These are phyloP conservation scores for Yamadazyma aaseri DNA, from an alignment of 1,139 yeast species.

Conservation along the genomic window DNA sequence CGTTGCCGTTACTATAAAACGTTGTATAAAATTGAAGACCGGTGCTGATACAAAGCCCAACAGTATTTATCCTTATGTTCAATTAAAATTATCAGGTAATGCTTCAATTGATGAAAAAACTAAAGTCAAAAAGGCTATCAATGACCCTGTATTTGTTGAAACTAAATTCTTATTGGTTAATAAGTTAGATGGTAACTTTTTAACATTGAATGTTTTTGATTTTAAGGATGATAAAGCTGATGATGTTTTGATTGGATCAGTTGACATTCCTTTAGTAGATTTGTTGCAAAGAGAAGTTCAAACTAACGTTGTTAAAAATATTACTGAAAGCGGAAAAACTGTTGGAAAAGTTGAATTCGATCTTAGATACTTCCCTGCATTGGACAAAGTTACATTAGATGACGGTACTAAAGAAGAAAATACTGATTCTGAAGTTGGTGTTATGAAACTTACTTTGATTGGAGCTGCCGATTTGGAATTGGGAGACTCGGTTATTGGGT, in stretches of 20 bases:
- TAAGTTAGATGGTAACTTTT: constrained; percentile 52
- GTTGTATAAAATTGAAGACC: constrained; percentile 49
- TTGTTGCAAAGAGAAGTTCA: constrained; percentile 53
- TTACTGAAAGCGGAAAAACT: constrained; percentile 52
- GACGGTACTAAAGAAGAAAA: constrained; percentile 51
- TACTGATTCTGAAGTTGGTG: constrained; percentile 65
- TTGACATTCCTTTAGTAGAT: constrained; percentile 55
- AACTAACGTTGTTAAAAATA: constrained; percentile 31
- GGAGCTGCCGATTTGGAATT: constrained; percentile 72
- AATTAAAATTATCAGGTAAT: constrained; percentile 46
- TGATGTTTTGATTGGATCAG: constrained; percentile 55
- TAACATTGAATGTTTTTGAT: constrained; percentile 54
- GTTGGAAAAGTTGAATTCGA: constrained; percentile 64
- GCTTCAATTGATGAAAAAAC: constrained; percentile 49
- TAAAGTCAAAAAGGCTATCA: constrained; percentile 52
- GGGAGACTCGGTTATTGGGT: constrained; percentile 63
- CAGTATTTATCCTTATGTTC: constrained; percentile 61
- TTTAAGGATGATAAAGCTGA: constrained; percentile 51
- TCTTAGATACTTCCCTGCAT: constrained; percentile 61
- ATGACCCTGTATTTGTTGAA: constrained; percentile 65
- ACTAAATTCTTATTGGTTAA: constrained; percentile 59
- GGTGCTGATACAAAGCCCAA: constrained; percentile 39
- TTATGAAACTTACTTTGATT: constrained; percentile 66
- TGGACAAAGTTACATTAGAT: constrained; percentile 44
- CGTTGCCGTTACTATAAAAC: constrained; percentile 58